Evolutionary conservation across 164 flowering plant genomes (phyloP).

Genomic region (Protea cynaroides): DNA sequence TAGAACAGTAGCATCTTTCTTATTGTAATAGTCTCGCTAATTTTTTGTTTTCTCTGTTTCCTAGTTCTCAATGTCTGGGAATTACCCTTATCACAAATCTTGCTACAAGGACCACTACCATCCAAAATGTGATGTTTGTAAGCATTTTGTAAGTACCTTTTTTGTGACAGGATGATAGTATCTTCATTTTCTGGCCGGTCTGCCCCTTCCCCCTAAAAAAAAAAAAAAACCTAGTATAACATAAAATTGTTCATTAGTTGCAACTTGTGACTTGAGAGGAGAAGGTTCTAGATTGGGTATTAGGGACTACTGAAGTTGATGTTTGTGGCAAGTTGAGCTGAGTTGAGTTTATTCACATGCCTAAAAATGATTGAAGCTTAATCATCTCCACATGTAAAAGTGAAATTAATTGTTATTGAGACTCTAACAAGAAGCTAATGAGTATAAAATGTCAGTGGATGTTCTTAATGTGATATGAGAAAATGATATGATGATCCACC

Average conservation of each 20-base stretch:
- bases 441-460: too few species aligned
- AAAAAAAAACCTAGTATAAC: too few species aligned
- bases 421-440: too few species aligned
- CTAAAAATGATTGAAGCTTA: too few species aligned
- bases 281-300: too few species aligned
- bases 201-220: neutral
- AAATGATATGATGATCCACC: too few species aligned
- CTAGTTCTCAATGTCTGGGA: conserved; percentile 82
- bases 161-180: neutral
- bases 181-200: neutral
- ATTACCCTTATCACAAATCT: conserved; percentile 78
- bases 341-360: too few species aligned
- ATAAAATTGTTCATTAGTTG: neutral
- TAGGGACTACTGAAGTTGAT: too few species aligned
- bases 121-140: conserved; percentile 97
- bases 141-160: conserved; percentile 59
- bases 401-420: too few species aligned
- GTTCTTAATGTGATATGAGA: too few species aligned
- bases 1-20: conserved; percentile 1
- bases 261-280: neutral
- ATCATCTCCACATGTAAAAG: too few species aligned
- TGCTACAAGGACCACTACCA: conserved; percentile 88
- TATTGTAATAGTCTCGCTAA: conserved; percentile 8
- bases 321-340: too few species aligned
- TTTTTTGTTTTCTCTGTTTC: conserved; percentile 14